Percentiles rank a stretch among this genome's conserved stretches.
phyloP scores from a whole-genome alignment of 495 filamentous ascomycete species.

The Apodospora peruviana region DNA sequence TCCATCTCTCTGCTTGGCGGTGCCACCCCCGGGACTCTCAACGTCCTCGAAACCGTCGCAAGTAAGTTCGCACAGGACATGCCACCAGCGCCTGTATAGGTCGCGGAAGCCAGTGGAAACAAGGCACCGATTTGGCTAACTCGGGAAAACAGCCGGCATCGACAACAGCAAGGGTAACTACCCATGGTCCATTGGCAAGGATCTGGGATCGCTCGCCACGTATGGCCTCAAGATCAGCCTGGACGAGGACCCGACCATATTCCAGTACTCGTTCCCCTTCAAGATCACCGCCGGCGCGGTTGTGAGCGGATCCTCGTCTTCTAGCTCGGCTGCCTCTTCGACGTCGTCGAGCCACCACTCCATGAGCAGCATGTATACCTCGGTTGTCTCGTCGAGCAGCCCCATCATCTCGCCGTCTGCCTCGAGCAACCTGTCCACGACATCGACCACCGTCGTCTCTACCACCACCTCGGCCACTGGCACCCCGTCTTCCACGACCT shows the following conservation, averaged over 20 bases:
- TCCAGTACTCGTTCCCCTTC: conserved; percentile 50
- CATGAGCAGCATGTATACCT: conserved; percentile 9
- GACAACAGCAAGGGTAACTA: conserved; percentile 24
- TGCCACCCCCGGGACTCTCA: conserved; percentile 18
- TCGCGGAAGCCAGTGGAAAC: too few relatives aligned
- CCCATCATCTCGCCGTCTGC: conserved; percentile 5
- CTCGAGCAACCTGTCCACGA: conserved; percentile 6
- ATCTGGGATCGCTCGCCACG: conserved; percentile 28
- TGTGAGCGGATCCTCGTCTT: conserved; percentile 1
- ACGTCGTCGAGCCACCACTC: conserved; percentile 5
- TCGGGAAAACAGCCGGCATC: too few relatives aligned
- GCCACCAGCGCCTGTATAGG: too few relatives aligned
- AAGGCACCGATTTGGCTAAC: too few relatives aligned
- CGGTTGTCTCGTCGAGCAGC: conserved; percentile 4
- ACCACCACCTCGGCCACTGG: background rate
- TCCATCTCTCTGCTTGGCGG: conserved; percentile 40
- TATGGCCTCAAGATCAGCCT: conserved; percentile 42
- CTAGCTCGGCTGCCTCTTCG: conserved; percentile 5
- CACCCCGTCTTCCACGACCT: conserved; percentile 1
- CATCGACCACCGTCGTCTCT: conserved; percentile 3
- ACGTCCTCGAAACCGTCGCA: conserved; percentile 24
- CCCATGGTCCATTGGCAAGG: conserved; percentile 33
- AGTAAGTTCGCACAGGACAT: conserved; percentile 26
- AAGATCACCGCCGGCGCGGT: conserved; percentile 27
- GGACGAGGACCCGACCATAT: conserved; percentile 28